phyloP scores from a whole-genome alignment of 2,329 filamentous ascomycete genomes.

The Pochonia chlamydosporia region DNA sequence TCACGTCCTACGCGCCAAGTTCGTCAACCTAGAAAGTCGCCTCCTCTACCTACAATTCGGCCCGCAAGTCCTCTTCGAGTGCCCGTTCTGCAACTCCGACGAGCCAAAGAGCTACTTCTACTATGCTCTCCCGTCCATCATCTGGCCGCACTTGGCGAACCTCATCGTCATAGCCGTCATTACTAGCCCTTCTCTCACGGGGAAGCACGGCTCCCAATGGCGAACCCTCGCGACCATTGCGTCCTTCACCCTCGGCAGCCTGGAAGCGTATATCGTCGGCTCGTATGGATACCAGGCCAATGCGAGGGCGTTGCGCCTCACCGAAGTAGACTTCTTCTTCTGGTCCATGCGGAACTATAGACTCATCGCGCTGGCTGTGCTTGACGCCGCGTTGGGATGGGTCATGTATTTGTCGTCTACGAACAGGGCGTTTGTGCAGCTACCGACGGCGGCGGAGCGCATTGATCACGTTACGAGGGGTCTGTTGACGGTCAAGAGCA shows the following conservation, averaged over 20 bases:
- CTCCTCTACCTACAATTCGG: conserved; percentile 82
- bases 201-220: conserved; percentile 61
- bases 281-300: conserved; percentile 63
- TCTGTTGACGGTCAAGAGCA: conserved; percentile 56
- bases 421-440: conserved; percentile 66
- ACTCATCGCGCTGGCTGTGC: conserved; percentile 53
- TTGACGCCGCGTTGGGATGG: conserved; percentile 59
- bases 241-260: conserved; percentile 48
- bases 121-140: conserved; percentile 69
- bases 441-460: conserved; percentile 57
- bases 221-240: conserved; percentile 62
- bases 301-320: conserved; percentile 52
- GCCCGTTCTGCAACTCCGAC: conserved; percentile 75
- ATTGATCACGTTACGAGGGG: conserved; percentile 53
- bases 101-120: conserved; percentile 67
- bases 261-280: conserved; percentile 61
- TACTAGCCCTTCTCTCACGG: conserved; percentile 64
- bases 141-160: conserved; percentile 76
- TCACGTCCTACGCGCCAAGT: conserved; percentile 57
- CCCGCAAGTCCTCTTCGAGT: conserved; percentile 64
- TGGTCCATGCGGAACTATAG: conserved; percentile 64
- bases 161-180: conserved; percentile 64
- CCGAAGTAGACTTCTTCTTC: conserved; percentile 64
- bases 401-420: conserved; percentile 73
- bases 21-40: conserved; percentile 65